Percentiles rank a stretch among this genome's conserved stretches.
phyloP scores from a whole-genome alignment of 2,329 filamentous ascomycete species.

The Sporothrix pseudoabietina region DNA sequence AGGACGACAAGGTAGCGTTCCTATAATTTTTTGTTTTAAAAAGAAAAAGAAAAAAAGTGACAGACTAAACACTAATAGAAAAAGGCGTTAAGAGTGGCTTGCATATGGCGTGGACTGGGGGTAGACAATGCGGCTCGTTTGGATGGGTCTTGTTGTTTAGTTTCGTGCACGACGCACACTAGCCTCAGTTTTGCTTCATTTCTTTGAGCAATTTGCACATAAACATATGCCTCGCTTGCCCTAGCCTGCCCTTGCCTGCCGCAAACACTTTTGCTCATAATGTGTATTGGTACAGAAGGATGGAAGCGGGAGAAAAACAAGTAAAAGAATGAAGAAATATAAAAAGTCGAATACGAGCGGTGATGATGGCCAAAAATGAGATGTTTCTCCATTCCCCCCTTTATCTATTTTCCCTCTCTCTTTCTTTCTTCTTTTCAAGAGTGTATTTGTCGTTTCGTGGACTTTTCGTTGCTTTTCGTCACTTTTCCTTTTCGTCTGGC shows the following conservation, averaged over 20 bases:
- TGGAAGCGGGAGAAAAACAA: background rate
- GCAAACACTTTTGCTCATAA: background rate
- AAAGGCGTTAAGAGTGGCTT: constrained; percentile 9
- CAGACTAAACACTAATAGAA: background rate
- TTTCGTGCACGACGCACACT: background rate
- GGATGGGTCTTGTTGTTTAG: background rate
- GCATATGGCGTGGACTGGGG: constrained; percentile 8
- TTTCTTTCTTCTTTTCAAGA: background rate
- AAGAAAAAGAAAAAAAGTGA: too few relatives aligned
- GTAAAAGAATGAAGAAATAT: background rate
- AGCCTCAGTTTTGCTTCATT: background rate
- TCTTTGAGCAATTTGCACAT: background rate
- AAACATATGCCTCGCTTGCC: background rate
- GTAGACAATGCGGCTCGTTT: constrained; percentile 19
- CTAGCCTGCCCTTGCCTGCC: constrained; percentile 21
- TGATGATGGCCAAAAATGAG: background rate
- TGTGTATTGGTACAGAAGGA: background rate
- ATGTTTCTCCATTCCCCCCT: background rate
- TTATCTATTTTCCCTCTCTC: background rate
- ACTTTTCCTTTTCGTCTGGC: background rate
- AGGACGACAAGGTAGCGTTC: background rate
- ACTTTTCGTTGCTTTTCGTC: too few relatives aligned
- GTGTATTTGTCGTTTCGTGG: background rate
- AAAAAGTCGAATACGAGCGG: background rate
- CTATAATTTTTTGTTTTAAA: background rate